These are phyloP conservation scores for Euphorbia pulcherrima DNA, from an alignment of 345 rosid genomes.

Conservation along the genomic window DNA sequence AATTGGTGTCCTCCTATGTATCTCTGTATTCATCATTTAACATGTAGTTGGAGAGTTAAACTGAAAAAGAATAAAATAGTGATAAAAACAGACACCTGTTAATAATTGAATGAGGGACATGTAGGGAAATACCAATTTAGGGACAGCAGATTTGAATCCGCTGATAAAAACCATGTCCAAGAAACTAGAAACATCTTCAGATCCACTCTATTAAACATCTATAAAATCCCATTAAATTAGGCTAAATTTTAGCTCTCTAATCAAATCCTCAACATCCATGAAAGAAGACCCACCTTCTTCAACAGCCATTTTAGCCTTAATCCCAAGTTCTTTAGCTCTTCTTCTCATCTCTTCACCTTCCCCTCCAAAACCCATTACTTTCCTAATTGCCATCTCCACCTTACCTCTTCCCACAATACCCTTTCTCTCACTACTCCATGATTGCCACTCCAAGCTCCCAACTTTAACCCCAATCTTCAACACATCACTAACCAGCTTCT, in stretches of 20 bases:
- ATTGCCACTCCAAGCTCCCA: conserved; percentile 25
- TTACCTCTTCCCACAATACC: background rate
- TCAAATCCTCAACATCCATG: conserved; percentile 25
- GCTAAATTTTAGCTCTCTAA: conserved; percentile 27
- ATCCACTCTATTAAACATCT: too few species aligned
- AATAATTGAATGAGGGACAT: too few species aligned
- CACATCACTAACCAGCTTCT: conserved; percentile 9
- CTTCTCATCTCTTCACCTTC: conserved; percentile 12
- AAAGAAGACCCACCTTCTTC: conserved; percentile 47
- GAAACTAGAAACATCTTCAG: too few species aligned
- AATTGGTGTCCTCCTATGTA: too few species aligned
- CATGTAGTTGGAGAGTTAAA: too few species aligned
- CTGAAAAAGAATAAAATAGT: too few species aligned
- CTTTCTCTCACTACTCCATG: conserved; percentile 6
- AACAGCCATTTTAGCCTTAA: conserved; percentile 40
- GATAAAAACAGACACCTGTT: too few species aligned
- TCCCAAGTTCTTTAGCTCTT: conserved; percentile 16
- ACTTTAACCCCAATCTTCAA: conserved; percentile 5
- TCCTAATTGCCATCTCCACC: conserved; percentile 1
- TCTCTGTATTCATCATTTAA: too few species aligned
- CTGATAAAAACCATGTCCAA: too few species aligned
- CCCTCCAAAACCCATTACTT: conserved; percentile 24
- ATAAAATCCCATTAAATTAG: background rate
- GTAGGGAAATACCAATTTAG: too few species aligned
- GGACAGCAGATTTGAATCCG: too few species aligned